Conservation (phyloP, 2,329 filamentous ascomycete genomes). For the Aspergillus fumigatiaffinis region DNA sequence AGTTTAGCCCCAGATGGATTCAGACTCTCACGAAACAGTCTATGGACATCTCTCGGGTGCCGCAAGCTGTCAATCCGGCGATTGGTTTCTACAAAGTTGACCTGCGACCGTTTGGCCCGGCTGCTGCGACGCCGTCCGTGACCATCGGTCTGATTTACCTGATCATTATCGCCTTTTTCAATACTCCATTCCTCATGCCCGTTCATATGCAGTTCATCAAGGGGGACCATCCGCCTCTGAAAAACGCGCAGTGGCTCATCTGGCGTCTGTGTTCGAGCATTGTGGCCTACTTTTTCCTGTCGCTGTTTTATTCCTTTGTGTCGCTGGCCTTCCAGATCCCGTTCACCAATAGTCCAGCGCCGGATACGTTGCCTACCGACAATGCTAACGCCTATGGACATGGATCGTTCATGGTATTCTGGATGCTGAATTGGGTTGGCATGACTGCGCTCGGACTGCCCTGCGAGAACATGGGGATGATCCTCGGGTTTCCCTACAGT, state of each 20-base stretch:
- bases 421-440: slow-evolving; percentile 60
- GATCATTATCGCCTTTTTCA: slow-evolving; percentile 66
- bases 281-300: slow-evolving; percentile 58
- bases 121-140: slow-evolving; percentile 54
- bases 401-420: slow-evolving; percentile 59
- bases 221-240: slow-evolving; percentile 52
- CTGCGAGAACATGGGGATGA: slow-evolving; percentile 62
- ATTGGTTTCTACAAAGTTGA: slow-evolving; percentile 56
- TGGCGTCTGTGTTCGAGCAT: slow-evolving; percentile 58
- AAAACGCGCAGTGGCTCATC: slow-evolving; percentile 55
- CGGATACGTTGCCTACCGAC: slow-evolving; percentile 40
- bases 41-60: slow-evolving; percentile 44
- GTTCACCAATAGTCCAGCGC: slow-evolving; percentile 49
- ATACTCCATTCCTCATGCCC: slow-evolving; percentile 61
- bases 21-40: slow-evolving; percentile 27
- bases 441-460: slow-evolving; percentile 62
- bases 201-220: slow-evolving; percentile 59
- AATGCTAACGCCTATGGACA: slow-evolving; percentile 55
- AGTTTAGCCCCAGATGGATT: slow-evolving; percentile 47
- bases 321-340: slow-evolving; percentile 61
- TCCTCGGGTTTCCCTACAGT: slow-evolving; percentile 59
- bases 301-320: slow-evolving; percentile 61
- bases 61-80: slow-evolving; percentile 54
- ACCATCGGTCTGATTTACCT: slow-evolving; percentile 63
- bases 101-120: slow-evolving; percentile 56